Percentiles rank a stretch among this genome's conserved stretches.
Conservation (phyloP, 148 eudicot genomes). For the Rhododendron ovatum region DNA sequence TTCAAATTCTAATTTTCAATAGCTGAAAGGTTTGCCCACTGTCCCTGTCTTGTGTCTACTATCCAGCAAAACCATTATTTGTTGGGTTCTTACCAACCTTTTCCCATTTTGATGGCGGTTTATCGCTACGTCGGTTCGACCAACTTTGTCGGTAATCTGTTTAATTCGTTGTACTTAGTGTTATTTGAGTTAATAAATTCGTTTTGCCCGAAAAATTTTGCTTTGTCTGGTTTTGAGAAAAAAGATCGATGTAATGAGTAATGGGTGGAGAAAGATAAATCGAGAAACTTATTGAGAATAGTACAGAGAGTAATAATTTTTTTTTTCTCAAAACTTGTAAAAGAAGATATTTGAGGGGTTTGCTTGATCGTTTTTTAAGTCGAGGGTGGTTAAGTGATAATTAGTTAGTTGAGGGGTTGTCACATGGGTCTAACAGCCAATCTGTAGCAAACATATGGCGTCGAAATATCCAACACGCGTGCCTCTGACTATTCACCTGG, state of each 20-base stretch:
- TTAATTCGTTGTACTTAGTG: not conserved
- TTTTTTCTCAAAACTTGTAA: no score
- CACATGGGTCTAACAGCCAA: not conserved
- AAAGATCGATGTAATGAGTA: no score
- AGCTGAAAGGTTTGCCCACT: not conserved
- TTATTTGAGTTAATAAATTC: not conserved
- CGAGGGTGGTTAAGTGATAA: not conserved
- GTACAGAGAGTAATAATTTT: no score
- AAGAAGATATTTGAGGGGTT: not conserved
- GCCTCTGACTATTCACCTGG: not conserved
- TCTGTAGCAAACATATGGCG: not conserved
- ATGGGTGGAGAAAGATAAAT: no score
- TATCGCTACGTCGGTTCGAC: not conserved
- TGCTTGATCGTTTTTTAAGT: not conserved
- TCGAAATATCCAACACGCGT: not conserved
- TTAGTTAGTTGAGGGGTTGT: not conserved
- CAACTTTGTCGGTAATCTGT: no score
- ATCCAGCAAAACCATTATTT: no score
- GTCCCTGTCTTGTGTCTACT: no score
- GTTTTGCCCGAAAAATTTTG: not conserved
- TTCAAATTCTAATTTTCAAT: no score
- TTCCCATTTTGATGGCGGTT: no score
- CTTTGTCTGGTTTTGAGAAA: no score
- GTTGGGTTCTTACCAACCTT: not conserved
- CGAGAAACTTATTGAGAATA: no score